phyloP scores from a whole-genome alignment of 768 basidiomycete genomes.

The Termitomyces sp. region DNA sequence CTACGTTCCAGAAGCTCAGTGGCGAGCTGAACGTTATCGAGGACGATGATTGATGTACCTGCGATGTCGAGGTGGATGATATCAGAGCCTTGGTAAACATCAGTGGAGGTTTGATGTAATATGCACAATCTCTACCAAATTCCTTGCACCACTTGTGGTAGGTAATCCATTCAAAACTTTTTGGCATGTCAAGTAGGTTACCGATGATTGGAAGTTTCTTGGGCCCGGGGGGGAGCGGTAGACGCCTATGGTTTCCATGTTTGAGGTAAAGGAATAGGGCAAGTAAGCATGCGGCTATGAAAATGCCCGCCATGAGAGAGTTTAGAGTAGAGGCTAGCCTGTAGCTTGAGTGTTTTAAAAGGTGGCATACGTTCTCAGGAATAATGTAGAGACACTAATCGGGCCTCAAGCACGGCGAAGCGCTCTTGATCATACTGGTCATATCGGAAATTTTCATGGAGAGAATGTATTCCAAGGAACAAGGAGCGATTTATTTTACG shows the following conservation, averaged over 20 bases:
- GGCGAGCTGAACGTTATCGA: background rate
- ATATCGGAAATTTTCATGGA: too few species aligned
- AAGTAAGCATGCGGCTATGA: too few species aligned
- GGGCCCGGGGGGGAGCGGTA: background rate
- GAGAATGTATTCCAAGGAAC: too few species aligned
- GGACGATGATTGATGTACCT: background rate
- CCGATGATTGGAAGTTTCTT: background rate
- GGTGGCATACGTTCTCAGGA: too few species aligned
- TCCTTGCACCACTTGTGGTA: background rate
- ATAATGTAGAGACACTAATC: too few species aligned
- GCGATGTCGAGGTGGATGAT: background rate
- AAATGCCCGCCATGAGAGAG: too few species aligned
- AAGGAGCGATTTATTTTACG: too few species aligned
- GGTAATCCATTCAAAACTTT: background rate
- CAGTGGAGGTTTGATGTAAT: background rate
- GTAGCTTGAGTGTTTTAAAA: too few species aligned
- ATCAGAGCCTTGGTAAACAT: background rate
- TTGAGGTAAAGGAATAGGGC: too few species aligned
- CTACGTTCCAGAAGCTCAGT: conserved; percentile 20
- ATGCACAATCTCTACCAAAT: background rate
- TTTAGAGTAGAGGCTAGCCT: too few species aligned
- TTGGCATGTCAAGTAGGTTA: background rate
- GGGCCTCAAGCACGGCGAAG: too few species aligned
- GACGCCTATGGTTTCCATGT: background rate
- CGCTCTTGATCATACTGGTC: too few species aligned